Conservation (phyloP, 352 stramenopile genomes). For the Globisporangium solare region DNA sequence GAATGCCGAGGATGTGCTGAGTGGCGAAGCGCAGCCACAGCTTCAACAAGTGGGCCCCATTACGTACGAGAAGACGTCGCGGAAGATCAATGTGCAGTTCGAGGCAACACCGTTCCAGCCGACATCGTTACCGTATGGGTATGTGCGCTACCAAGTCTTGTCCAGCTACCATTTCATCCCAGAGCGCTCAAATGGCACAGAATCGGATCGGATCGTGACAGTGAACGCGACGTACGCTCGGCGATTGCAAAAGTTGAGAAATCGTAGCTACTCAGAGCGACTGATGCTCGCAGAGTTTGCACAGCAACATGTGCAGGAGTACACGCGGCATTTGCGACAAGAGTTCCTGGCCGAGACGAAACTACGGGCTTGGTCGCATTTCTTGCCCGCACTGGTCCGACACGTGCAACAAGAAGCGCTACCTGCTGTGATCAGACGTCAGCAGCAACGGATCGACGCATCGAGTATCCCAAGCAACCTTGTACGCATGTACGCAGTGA, state of each 20-base stretch:
- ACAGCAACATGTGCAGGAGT: constrained; percentile 39
- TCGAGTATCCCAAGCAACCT: constrained; percentile 41
- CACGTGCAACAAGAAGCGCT: constrained; percentile 33
- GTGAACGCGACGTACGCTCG: constrained; percentile 61
- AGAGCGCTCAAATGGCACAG: constrained; percentile 57
- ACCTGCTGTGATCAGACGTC: constrained; percentile 28
- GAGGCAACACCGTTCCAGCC: constrained; percentile 13
- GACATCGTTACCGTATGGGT: constrained; percentile 20
- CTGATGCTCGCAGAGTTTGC: constrained; percentile 59
- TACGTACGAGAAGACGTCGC: constrained; percentile 54
- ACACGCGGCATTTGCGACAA: constrained; percentile 31
- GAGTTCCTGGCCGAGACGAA: constrained; percentile 63
- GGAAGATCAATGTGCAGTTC: constrained; percentile 54
- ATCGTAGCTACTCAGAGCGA: constrained; percentile 42
- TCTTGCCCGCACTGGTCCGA: constrained; percentile 32
- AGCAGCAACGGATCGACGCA: constrained; percentile 38
- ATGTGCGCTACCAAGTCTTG: constrained; percentile 47
- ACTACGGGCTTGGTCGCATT: constrained; percentile 38
- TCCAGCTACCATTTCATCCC: constrained; percentile 39
- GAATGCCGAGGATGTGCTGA: constrained; percentile 38
- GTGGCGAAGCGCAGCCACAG: constrained; percentile 18
- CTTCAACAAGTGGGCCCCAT: constrained; percentile 62
- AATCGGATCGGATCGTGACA: constrained; percentile 45
- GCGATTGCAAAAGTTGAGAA: constrained; percentile 38
- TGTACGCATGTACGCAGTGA: constrained; percentile 41